Percentiles rank a stretch among this genome's conserved stretches.
Conservation (phyloP, 768 basidiomycete genomes). For the Trametes cubensis region DNA sequence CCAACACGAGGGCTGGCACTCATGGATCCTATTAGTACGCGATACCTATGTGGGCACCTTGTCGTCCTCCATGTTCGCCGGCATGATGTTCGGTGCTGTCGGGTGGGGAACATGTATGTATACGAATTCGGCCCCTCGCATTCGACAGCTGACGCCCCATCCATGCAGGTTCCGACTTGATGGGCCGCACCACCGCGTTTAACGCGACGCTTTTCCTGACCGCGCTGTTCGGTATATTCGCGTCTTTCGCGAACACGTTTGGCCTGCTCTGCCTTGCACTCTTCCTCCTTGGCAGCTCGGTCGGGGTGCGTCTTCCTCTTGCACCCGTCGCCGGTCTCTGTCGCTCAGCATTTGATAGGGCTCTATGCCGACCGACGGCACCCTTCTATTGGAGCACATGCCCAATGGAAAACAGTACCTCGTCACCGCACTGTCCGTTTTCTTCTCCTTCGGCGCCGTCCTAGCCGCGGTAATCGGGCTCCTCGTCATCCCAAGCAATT, state of each 20-base stretch:
- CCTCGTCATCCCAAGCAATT: slow-evolving; percentile 73
- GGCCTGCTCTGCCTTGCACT: slow-evolving; percentile 68
- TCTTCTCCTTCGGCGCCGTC: slow-evolving; percentile 93
- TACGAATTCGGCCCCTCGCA: not conserved
- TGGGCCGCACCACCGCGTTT: slow-evolving; percentile 89
- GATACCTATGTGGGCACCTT: slow-evolving; percentile 78
- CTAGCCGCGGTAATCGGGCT: slow-evolving; percentile 81
- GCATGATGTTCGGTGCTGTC: slow-evolving; percentile 97
- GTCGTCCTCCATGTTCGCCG: slow-evolving; percentile 87
- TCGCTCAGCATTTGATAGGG: slow-evolving; percentile 50
- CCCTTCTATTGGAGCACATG: slow-evolving; percentile 89
- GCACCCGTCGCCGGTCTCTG: not conserved
- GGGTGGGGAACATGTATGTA: slow-evolving; percentile 85
- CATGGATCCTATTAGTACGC: slow-evolving; percentile 48
- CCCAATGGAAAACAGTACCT: slow-evolving; percentile 91
- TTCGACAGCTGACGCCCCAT: not conserved
- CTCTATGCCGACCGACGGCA: slow-evolving; percentile 97
- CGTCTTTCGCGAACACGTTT: slow-evolving; percentile 76
- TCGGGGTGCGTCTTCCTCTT: slow-evolving; percentile 67
- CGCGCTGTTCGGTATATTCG: slow-evolving; percentile 80
- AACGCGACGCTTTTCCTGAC: slow-evolving; percentile 92
- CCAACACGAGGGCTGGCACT: not conserved
- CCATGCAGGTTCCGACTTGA: slow-evolving; percentile 72
- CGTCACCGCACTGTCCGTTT: slow-evolving; percentile 89
- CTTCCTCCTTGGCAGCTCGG: slow-evolving; percentile 89